phyloP scores from a whole-genome alignment of 1,139 yeast genomes.

The Blastobotrys buckinghamii region DNA sequence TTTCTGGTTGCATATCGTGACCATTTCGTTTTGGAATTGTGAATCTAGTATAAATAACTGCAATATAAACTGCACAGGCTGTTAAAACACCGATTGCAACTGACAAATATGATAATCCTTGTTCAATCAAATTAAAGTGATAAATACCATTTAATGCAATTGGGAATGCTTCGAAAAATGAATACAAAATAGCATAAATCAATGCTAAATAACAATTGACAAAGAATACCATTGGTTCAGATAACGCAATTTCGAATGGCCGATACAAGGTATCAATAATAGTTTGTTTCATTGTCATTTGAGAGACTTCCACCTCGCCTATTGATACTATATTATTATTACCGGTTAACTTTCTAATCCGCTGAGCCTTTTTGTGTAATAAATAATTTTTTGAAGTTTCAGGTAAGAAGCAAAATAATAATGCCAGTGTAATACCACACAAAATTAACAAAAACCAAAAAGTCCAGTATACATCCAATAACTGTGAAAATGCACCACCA shows the following conservation, averaged over 20 bases:
- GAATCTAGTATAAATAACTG: conserved; percentile 10
- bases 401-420: conserved; percentile 40
- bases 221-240: conserved; percentile 16
- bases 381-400: conserved; percentile 47
- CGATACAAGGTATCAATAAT: conserved; percentile 12
- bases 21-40: conserved; percentile 11
- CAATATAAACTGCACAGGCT: conserved; percentile 15
- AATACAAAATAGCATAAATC: conserved; percentile 47
- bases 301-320: conserved; percentile 2
- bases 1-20: conserved; percentile 36
- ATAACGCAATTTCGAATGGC: conserved; percentile 11
- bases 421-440: conserved; percentile 35
- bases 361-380: conserved; percentile 42
- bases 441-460: conserved; percentile 43
- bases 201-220: conserved; percentile 44
- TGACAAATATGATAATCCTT: conserved; percentile 43
- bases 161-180: conserved; percentile 59
- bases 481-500: conserved; percentile 46
- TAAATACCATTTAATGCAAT: conserved; percentile 42
- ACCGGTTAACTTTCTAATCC: conserved; percentile 41
- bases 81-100: conserved; percentile 40
- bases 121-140: conserved; percentile 44
- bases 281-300: conserved; percentile 8
- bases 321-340: conserved; percentile 10
- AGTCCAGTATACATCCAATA: conserved; percentile 32